Conservation (phyloP, 1,139 yeast species). For the Hansenula lynferdii region DNA sequence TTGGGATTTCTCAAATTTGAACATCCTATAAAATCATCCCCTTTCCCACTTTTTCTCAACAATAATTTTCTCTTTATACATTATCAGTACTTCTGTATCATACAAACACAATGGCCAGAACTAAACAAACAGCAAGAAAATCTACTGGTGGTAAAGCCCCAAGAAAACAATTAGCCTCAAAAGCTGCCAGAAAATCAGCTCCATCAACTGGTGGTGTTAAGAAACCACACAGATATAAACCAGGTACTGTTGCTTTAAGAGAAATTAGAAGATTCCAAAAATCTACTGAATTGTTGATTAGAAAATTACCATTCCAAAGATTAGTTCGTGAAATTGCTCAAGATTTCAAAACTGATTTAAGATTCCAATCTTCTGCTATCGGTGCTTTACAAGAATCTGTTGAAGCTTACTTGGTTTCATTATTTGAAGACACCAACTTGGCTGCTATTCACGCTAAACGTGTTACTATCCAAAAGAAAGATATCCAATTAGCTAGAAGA, state of each 20-base stretch:
- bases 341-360: conserved; percentile 96
- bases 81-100: background rate
- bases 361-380: conserved; percentile 98
- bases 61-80: background rate
- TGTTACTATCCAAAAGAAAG: conserved; percentile 99
- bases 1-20: background rate
- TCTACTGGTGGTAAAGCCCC: conserved; percentile 99
- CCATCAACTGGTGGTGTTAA: conserved; percentile 98
- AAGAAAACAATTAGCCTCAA: conserved; percentile 98
- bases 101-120: conserved; percentile 81
- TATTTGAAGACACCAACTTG: conserved; percentile 95
- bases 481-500: conserved; percentile 98
- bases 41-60: background rate
- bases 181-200: conserved; percentile 99
- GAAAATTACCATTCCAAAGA: conserved; percentile 99
- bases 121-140: conserved; percentile 98
- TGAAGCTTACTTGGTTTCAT: conserved; percentile 90
- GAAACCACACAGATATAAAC: conserved; percentile 99
- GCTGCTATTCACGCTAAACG: conserved; percentile 99
- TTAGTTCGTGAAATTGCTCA: conserved; percentile 97
- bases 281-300: conserved; percentile 93
- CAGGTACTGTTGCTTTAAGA: conserved; percentile 99
- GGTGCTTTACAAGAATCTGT: conserved; percentile 99
- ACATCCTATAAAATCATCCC: background rate
- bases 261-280: conserved; percentile 99